Base-by-base conservation (phyloP, 192 early-diverging fungal species). In the Umbelopsis sp. region DNA sequence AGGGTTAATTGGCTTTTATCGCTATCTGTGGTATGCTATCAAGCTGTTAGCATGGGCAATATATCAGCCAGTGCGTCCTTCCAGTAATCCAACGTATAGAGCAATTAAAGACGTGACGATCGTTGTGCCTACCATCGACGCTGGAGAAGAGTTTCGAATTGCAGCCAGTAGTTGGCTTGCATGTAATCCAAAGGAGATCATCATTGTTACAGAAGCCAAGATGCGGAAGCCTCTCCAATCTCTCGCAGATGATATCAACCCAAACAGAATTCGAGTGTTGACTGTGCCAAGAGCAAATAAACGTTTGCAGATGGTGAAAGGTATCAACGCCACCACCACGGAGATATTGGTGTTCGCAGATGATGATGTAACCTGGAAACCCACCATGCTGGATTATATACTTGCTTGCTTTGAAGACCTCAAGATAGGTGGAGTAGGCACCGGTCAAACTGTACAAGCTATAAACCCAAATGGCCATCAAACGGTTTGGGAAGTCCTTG, bases 121-220 rank as follows among this genome's bases (percentile, higher is more conserved):
- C 74, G 71, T 91, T 49, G 89, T 92, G 1, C 88, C 89, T n/a
- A 92, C 90, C 31, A 92, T 92, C 71, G 90, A 92, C 77, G 88
- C 89, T 10, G 90, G 90, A 62, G 89, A 89, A 36, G 89, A 91
- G 66, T 89, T 91, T 75, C 89, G 90, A 70, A 76, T 86, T 36
- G 90, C 90, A 16, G 81, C 90, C 20, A 78, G 77, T 34, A 86
- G 84, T 20, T 92, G 90, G 90, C 75, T 92, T 11, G 78, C 68
- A 41, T 80, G 77, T 72, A 81, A 87, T 4, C 90, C 90, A 8
- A 90, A 82, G 59, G 89, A 92, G 70, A 87, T 92, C 73, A 85
- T 92, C 67, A 91, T 92, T 66, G 83, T 92, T 16, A 92, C 90
- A 0, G 87, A 84, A 32, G 82, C 84, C 16, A 81, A 79, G 17